Evolutionary conservation across 495 filamentous ascomycete species (phyloP).

Genomic region (Aspergillus cavernicola): DNA sequence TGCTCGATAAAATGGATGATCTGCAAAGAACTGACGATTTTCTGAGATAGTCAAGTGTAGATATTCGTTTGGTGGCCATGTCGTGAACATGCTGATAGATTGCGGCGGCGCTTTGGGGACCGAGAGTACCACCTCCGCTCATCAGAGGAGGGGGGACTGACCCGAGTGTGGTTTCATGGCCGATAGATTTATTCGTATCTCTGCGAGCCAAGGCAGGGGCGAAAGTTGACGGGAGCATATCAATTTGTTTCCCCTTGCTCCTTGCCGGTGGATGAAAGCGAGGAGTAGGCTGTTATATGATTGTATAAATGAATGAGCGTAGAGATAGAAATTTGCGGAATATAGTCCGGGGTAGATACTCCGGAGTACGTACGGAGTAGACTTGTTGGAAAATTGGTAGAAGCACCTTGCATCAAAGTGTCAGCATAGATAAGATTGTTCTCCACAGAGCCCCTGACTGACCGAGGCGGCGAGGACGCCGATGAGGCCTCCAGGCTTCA

Average conservation of each 20-base stretch:
- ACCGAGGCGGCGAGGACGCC: not conserved
- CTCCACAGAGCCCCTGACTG: slow-evolving; percentile 9
- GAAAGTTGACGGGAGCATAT: slow-evolving; percentile 39
- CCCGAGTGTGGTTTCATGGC: slow-evolving; percentile 26
- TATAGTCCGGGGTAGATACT: too few species aligned
- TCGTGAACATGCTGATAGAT: slow-evolving; percentile 87
- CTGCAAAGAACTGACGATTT: slow-evolving; percentile 68
- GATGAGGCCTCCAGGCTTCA: too few species aligned
- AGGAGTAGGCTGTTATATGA: not conserved
- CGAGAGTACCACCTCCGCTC: slow-evolving; percentile 35
- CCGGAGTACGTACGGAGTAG: too few species aligned
- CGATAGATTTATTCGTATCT: slow-evolving; percentile 37
- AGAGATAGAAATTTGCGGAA: too few species aligned
- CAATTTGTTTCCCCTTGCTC: not conserved
- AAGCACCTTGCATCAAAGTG: too few species aligned
- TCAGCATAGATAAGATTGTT: not conserved
- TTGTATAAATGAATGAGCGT: too few species aligned
- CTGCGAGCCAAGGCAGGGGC: slow-evolving; percentile 33
- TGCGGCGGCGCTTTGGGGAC: slow-evolving; percentile 59
- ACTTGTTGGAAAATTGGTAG: too few species aligned
- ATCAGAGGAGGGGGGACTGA: slow-evolving; percentile 27
- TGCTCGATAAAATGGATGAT: not conserved
- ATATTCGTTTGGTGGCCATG: slow-evolving; percentile 84
- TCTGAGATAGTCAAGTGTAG: slow-evolving; percentile 89
- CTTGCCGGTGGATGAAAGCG: not conserved